phyloP scores from a whole-genome alignment of 176 grass and related monocot species.

The Ensete ventricosum region DNA sequence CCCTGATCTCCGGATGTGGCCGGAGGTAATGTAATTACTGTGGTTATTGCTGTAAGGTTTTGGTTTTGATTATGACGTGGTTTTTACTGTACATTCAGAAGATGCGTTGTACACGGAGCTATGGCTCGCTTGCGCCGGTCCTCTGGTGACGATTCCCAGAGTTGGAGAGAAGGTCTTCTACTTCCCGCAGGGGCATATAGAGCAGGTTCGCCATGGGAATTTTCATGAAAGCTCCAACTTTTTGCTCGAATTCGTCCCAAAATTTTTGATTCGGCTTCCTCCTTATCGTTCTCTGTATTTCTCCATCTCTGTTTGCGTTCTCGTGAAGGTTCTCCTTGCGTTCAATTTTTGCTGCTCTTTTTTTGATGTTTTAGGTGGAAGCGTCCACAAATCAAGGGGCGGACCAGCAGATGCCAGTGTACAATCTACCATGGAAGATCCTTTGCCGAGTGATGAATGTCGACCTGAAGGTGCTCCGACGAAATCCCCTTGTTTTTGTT shows the following conservation, averaged over 20 bases:
- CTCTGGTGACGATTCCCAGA: conserved; percentile 70
- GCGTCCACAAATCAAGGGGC: conserved; percentile 78
- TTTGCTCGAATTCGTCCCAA: not conserved
- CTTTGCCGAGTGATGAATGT: conserved; percentile 74
- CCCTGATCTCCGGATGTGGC: not conserved
- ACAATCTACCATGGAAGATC: conserved; percentile 85
- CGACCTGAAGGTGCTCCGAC: conserved; percentile 56
- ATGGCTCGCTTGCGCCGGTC: conserved; percentile 84
- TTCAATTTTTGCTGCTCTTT: conserved; percentile 1
- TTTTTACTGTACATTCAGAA: conserved; percentile 19
- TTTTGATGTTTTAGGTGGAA: conserved; percentile 51
- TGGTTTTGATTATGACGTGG: conserved; percentile 3
- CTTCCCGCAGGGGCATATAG: conserved; percentile 95
- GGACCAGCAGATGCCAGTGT: conserved; percentile 60
- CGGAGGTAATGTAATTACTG: not conserved
- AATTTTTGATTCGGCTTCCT: not conserved
- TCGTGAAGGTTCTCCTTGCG: not conserved
- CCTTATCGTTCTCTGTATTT: not conserved
- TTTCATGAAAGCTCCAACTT: conserved; percentile 2
- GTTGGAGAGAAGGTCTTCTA: conserved; percentile 71
- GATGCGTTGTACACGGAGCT: conserved; percentile 66
- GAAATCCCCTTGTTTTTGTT: not conserved
- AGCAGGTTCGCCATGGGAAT: conserved; percentile 44
- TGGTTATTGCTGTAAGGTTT: not conserved
- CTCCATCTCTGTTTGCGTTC: not conserved